Base-by-base conservation (phyloP, 352 stramenopile genomes). In the Phytophthora melonis region DNA sequence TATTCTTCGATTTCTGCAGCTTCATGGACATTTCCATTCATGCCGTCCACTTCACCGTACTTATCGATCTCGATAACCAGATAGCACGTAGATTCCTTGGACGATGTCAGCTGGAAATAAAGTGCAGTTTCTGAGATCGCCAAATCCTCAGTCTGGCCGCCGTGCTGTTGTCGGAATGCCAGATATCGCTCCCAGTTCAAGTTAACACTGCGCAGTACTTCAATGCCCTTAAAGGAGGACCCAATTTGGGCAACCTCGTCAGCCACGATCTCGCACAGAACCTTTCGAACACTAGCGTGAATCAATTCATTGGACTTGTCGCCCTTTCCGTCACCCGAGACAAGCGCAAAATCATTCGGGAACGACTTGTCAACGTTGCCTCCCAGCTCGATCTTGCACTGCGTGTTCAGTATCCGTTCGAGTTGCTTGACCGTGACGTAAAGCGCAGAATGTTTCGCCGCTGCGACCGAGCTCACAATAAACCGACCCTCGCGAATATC, bases 111-210 rank as follows among this genome's bases (percentile, higher is more conserved):
- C 72, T 93, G 86, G 60, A 96, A 94, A 78, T 88, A 96, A 16
- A 96, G 66, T 25, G 89, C 86, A n/a, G 83, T 87, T 13, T 92
- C 80, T 7, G 89, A 96, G n/a, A 96, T 93, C 18, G 89, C 83
- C n/a, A 96, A 68, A 66, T 94, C 86, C 63, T 94, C 85, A 19
- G 82, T 86, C 59, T 92, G 87, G 11, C 83, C 89, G 9, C 89
- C 86, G 43, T 94, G 88, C 21, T 96, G 87, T 62, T 94, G 87
- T 23, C 89, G 85, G 41, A 96, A 96, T 72, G 88, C 75, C 54
- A 96, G 88, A 71, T 96, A 96, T 3, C 88, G 83, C 47, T 96
- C 89, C 89, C 89, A 96, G 63, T 93, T 96, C 49, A 96, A 74
- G 58, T 83, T 92, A 16, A 96, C 79, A 68, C 87, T 91, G 25